phyloP scores from a whole-genome alignment of 2,329 filamentous ascomycete species.

The Colletotrichum agaves region DNA sequence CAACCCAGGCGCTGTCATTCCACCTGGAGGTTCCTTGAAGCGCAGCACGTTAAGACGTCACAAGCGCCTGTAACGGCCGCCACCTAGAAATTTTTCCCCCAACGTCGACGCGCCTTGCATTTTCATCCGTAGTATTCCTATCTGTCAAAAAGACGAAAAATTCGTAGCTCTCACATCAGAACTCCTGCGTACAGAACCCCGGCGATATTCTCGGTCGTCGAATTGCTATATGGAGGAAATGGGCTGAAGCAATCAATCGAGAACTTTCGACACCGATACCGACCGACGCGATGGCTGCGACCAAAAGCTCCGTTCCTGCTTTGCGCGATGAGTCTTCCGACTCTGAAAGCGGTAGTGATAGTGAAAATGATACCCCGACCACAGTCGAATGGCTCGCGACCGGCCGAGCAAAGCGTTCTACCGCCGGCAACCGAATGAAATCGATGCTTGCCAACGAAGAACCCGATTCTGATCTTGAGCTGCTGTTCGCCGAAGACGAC shows the following conservation, averaged over 20 bases:
- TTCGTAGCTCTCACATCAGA: not conserved
- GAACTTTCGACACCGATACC: not conserved
- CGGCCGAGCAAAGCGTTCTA: slow-evolving; percentile 78
- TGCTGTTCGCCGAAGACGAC: slow-evolving; percentile 80
- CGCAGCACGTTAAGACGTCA: slow-evolving; percentile 27
- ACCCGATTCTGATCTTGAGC: slow-evolving; percentile 74
- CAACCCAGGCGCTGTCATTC: not conserved
- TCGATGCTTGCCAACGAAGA: slow-evolving; percentile 80
- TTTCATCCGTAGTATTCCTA: not conserved
- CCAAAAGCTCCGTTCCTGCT: slow-evolving; percentile 19
- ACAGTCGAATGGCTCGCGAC: slow-evolving; percentile 77
- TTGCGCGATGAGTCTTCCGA: slow-evolving; percentile 37
- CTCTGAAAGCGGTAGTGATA: slow-evolving; percentile 44
- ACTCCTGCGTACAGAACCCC: not conserved
- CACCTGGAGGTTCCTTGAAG: slow-evolving; percentile 14
- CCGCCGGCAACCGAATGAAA: slow-evolving; percentile 86
- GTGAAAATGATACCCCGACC: slow-evolving; percentile 49
- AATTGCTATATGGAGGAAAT: slow-evolving; percentile 20
- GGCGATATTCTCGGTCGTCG: not conserved
- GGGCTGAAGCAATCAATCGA: slow-evolving; percentile 6
- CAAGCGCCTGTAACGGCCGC: slow-evolving; percentile 26
- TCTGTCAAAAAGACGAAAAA: not conserved
- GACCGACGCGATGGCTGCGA: slow-evolving; percentile 35
- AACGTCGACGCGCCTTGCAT: slow-evolving; percentile 23
- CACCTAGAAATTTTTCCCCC: slow-evolving; percentile 22